Conservation (phyloP, 2,329 filamentous ascomycete species). For the Penicillium sp. region DNA sequence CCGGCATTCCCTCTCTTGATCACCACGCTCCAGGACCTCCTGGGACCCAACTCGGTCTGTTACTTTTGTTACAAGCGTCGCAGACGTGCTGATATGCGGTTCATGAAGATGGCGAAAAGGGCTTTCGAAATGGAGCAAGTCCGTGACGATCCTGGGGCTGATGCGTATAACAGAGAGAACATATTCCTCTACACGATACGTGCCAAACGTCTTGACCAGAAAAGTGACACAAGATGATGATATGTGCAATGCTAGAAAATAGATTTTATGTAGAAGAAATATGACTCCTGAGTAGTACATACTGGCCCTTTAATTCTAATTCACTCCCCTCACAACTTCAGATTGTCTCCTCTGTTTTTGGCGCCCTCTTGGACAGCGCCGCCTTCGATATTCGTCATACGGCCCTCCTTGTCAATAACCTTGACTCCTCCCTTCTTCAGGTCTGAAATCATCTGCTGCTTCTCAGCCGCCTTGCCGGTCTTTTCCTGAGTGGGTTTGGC, state of each 20-base stretch:
- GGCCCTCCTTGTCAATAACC: slow-evolving; percentile 87
- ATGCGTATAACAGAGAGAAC: slow-evolving; percentile 39
- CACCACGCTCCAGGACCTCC: slow-evolving; percentile 71
- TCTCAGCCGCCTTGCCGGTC: slow-evolving; percentile 44
- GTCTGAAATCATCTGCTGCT: slow-evolving; percentile 61
- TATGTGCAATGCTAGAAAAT: slow-evolving; percentile 14
- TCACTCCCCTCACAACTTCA: slow-evolving; percentile 35
- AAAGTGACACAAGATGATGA: not conserved
- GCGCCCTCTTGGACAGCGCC: slow-evolving; percentile 59
- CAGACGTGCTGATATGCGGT: slow-evolving; percentile 74
- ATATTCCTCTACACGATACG: slow-evolving; percentile 43
- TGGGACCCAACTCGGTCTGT: slow-evolving; percentile 65
- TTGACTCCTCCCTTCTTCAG: slow-evolving; percentile 84
- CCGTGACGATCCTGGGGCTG: slow-evolving; percentile 52
- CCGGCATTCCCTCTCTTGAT: slow-evolving; percentile 88
- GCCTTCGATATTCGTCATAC: slow-evolving; percentile 79
- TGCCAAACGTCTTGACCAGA: slow-evolving; percentile 17
- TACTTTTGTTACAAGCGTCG: slow-evolving; percentile 96
- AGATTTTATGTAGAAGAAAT: slow-evolving; percentile 11
- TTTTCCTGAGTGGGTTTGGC: slow-evolving; percentile 50
- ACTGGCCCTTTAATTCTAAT: slow-evolving; percentile 13
- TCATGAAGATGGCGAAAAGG: slow-evolving; percentile 70
- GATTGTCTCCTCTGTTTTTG: slow-evolving; percentile 30
- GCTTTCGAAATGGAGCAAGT: slow-evolving; percentile 64
- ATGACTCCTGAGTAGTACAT: slow-evolving; percentile 6